Base-by-base conservation (phyloP, 352 stramenopile genomes). In the Phytophthora pisi region DNA sequence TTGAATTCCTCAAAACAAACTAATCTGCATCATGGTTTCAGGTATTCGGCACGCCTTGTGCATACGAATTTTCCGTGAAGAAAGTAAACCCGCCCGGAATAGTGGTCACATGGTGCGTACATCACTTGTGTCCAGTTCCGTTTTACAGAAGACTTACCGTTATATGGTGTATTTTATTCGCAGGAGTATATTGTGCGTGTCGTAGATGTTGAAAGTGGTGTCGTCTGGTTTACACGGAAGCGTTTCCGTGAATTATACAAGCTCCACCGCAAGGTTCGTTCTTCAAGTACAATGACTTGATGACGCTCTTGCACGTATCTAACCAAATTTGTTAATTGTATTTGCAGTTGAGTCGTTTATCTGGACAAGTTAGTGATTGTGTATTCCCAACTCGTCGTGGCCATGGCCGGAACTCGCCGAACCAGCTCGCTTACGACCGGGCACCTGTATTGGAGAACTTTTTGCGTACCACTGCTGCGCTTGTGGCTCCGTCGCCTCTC, bases 181-280 rank as follows among this genome's bases (percentile, higher is more conserved):
- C 53, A 95, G 88, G 88, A 94, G 61, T 96, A 96, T 67, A 81
- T 92, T 65, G 88, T 96, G 51, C 86, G 88, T 58, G 86, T 93
- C 9, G 86, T 93, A 30, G 88, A 96, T 69, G 68, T 96, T 16
- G 88, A 96, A 68, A 94, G 78, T 76, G 88, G 88, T 8, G 85
- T 96, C 16, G 83, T 96, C 5, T 93, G 87, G 82, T 92, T 94
- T 62, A 93, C 84, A 1, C 78, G 81, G 34, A 93, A 93, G 64
- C 76, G 88, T 24, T 94, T 93, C 52, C 87, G 87, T 45, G 88
- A 96, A 36, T 68, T 96, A 1, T 79, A 93, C 64, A 96, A 96
- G 57, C 70, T 96, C 3, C 76, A 93, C 61, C 86, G 88, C 53
- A 94, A 93, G 74, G 86, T 93, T 63, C 15, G 68, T 69, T 7